Base-by-base conservation (phyloP, 768 basidiomycete genomes). In the Serendipita vermifera region DNA sequence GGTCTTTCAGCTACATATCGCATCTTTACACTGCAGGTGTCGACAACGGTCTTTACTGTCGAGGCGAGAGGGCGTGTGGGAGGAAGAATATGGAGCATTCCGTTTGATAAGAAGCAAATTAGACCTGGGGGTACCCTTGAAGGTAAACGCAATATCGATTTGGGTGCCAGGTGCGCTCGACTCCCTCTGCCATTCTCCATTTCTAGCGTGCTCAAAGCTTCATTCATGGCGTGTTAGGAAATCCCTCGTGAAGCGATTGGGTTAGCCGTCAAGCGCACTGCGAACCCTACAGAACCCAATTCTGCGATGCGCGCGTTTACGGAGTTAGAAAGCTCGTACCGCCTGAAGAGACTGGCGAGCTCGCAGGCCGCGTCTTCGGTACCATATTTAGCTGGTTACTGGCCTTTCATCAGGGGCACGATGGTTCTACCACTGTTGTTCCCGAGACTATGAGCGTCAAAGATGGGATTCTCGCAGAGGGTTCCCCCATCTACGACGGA, bases 171-270 rank as follows among this genome's bases (percentile, higher is more conserved):
- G 38, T 59, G 27, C 15, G 40, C 43, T 35, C 15, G 20, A 29
- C 5, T 33, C 4, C 36, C 27, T 14, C 2, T 1, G n/a, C 17
- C 17, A 15, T 15, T n/a, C n/a, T n/a, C n/a, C n/a, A 31, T 15
- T 32, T 24, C 27, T 14, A 40, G 24, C 4, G 13, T 15, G 3
- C 9, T 15, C 2, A 39, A 24, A 20, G 1, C 15, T 32, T 26
- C 15, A 58, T 36, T 5, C 26, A 38, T 6, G 15, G 54, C 36
- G 53, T 39, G 9, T 54, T 54, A 13, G 61, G 57, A 5, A 62
- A 60, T 39, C 59, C 61, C 4, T n/a, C n/a, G n/a, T n/a, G n/a
- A n/a, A n/a, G 43, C 59, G 29, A 48, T 40, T 17, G 61, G 53
- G 35, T 24, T 62, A 24, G 54, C 57, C 6, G 33, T 46, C 22